Percentiles rank a stretch among this genome's conserved stretches.
Evolutionary conservation across 2,329 filamentous ascomycete species (phyloP).

Genomic region (Talaromyces rugulosus): DNA sequence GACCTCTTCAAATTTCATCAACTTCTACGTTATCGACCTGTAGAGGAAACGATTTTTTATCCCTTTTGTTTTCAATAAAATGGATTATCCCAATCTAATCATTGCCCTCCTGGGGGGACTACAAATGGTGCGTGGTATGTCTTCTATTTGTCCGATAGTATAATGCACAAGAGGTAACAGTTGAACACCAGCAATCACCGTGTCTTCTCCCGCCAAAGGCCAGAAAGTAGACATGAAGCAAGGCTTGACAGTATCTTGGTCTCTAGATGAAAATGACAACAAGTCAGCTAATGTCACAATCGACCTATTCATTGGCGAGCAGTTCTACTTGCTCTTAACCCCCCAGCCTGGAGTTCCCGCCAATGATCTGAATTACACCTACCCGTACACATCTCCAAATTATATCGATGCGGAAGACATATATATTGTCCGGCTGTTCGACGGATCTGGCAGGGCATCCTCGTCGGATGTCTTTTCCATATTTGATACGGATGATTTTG

Average conservation of each 20-base stretch:
- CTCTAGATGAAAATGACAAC: conserved; percentile 7
- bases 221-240: conserved; percentile 9
- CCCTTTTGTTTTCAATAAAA: not conserved
- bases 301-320: not conserved
- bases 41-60: not conserved
- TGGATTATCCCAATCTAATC: not conserved
- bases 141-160: not conserved
- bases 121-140: not conserved
- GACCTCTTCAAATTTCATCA: not conserved
- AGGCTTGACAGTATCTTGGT: conserved; percentile 7
- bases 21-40: not conserved
- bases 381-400: conserved; percentile 4
- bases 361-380: not conserved
- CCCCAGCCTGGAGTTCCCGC: not conserved
- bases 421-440: not conserved
- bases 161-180: not conserved
- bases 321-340: not conserved
- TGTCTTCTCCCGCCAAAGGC: conserved; percentile 1
- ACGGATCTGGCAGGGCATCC: not conserved
- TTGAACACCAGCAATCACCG: not conserved
- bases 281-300: not conserved
- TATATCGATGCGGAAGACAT: not conserved
- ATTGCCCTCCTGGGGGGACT: not conserved
- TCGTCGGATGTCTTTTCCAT: conserved; percentile 1
- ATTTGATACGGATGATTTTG: conserved; percentile 1